Percentiles rank a stretch among this genome's conserved stretches.
Conservation (phyloP, 495 filamentous ascomycete species). For the Aspergillus cristatus region DNA sequence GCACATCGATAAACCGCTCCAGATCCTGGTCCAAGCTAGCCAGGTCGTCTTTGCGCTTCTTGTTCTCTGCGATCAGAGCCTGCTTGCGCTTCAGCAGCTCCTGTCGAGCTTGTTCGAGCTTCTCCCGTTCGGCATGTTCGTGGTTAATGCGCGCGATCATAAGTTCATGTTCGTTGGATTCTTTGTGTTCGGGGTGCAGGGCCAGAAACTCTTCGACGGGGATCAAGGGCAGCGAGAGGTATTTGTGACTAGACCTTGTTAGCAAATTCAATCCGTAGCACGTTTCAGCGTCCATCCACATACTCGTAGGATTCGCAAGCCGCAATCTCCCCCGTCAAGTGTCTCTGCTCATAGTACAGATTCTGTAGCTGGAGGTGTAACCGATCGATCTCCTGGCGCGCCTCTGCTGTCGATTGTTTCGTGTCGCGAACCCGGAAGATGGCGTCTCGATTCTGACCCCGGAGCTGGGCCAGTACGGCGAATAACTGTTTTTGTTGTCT, state of each 20-base stretch:
- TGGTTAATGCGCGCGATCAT: slow-evolving; percentile 92
- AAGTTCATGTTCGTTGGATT: slow-evolving; percentile 62
- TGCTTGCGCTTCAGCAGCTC: slow-evolving; percentile 85
- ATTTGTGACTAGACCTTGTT: slow-evolving; percentile 62
- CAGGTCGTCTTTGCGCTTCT: slow-evolving; percentile 88
- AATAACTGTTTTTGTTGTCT: slow-evolving; percentile 73
- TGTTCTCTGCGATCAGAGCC: slow-evolving; percentile 84
- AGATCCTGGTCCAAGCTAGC: slow-evolving; percentile 80
- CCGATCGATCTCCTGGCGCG: slow-evolving; percentile 80
- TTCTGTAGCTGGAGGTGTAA: slow-evolving; percentile 92
- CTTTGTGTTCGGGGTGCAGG: slow-evolving; percentile 62
- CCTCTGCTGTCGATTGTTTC: slow-evolving; percentile 77
- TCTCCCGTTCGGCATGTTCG: slow-evolving; percentile 77
- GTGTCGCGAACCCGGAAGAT: slow-evolving; percentile 75
- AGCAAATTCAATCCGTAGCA: slow-evolving; percentile 5
- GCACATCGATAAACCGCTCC: slow-evolving; percentile 77
- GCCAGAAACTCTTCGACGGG: slow-evolving; percentile 74
- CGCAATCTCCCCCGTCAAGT: slow-evolving; percentile 80
- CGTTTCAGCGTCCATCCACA: slow-evolving; percentile 12
- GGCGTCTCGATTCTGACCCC: slow-evolving; percentile 72
- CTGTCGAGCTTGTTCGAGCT: slow-evolving; percentile 78
- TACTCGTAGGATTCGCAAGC: slow-evolving; percentile 92
- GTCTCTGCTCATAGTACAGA: slow-evolving; percentile 89
- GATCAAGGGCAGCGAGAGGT: slow-evolving; percentile 75
- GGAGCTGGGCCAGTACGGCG: slow-evolving; percentile 70